Evolutionary conservation across 208 protist genomes (phyloP).

Genomic region (Pavlovales sp.): DNA sequence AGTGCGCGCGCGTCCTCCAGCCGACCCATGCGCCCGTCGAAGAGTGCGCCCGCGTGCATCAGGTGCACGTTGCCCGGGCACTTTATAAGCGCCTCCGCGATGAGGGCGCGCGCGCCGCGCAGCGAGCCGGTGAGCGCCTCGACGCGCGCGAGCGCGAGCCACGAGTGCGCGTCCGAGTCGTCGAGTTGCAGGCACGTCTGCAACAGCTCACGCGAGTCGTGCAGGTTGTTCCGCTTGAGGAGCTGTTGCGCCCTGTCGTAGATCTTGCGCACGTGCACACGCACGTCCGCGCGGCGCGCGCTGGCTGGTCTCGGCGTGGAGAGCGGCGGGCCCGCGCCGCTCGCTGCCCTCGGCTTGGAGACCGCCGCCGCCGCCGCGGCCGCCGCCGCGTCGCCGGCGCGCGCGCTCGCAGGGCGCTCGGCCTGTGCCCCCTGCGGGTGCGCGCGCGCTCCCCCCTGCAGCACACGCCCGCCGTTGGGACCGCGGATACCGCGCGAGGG

Average conservation of each 20-base stretch:
- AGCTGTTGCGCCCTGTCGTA: neutral
- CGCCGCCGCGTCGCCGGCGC: too few species aligned
- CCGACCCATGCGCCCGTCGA: neutral
- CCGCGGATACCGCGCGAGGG: too few species aligned
- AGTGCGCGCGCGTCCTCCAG: neutral
- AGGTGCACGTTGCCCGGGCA: constrained; percentile 19
- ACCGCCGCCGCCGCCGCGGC: too few species aligned
- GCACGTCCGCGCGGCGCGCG: neutral
- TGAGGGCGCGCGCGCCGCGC: neutral
- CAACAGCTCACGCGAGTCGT: constrained; percentile 3
- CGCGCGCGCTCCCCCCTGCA: too few species aligned
- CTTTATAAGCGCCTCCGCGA: neutral
- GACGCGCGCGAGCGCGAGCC: constrained; percentile 15
- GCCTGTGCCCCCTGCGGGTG: too few species aligned
- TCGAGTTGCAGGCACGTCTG: constrained; percentile 11
- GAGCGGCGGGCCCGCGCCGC: too few species aligned
- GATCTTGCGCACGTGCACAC: neutral
- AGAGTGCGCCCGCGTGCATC: neutral
- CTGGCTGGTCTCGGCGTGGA: too few species aligned
- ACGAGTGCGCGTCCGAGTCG: neutral
- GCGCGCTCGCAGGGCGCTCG: too few species aligned
- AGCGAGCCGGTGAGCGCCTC: neutral
- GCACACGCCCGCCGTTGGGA: too few species aligned
- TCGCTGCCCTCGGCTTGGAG: too few species aligned
- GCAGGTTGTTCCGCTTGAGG: neutral